A percentile compares a stretch with the other conserved stretches of the same genome.
Conservation (phyloP, 257 asterid species). For the Handroanthus guayacan region DNA sequence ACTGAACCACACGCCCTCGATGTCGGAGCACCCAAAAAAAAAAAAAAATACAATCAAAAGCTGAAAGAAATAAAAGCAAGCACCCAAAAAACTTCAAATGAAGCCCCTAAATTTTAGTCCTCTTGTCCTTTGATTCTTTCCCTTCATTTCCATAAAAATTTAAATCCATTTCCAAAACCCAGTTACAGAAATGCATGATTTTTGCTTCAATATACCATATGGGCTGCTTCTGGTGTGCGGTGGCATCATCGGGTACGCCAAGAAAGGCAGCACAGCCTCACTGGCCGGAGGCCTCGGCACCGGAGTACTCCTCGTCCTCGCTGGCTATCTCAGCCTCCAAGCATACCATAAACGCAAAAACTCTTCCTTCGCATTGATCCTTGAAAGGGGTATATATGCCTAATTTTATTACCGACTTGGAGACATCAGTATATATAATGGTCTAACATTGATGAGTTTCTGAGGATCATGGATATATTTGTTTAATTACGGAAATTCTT, state of each 20-base stretch:
- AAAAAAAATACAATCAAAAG: too few relatives aligned
- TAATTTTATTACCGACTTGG: constrained; percentile 10
- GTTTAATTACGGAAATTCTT: background rate
- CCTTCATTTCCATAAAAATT: background rate
- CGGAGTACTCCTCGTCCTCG: constrained; percentile 75
- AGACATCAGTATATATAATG: background rate
- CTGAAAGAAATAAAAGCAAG: background rate
- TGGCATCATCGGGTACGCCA: constrained; percentile 78
- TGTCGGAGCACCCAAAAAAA: too few relatives aligned
- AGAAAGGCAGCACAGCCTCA: constrained; percentile 85
- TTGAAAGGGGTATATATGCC: constrained; percentile 69
- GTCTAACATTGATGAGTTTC: background rate
- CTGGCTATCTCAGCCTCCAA: constrained; percentile 93
- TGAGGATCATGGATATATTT: background rate
- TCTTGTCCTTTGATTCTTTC: too few relatives aligned
- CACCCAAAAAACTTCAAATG: background rate
- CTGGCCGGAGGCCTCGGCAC: constrained; percentile 87
- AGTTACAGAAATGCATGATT: constrained; percentile 77
- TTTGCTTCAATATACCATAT: constrained; percentile 96
- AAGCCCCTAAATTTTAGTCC: background rate
- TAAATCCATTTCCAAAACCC: constrained; percentile 11
- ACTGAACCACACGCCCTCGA: too few relatives aligned
- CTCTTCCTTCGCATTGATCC: constrained; percentile 74
- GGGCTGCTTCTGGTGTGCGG: constrained; percentile 78
- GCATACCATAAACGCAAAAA: constrained; percentile 84